These are phyloP conservation scores for Dactylis glomerata DNA, from an alignment of 176 grass and related monocot genomes.

Conservation along the genomic window DNA sequence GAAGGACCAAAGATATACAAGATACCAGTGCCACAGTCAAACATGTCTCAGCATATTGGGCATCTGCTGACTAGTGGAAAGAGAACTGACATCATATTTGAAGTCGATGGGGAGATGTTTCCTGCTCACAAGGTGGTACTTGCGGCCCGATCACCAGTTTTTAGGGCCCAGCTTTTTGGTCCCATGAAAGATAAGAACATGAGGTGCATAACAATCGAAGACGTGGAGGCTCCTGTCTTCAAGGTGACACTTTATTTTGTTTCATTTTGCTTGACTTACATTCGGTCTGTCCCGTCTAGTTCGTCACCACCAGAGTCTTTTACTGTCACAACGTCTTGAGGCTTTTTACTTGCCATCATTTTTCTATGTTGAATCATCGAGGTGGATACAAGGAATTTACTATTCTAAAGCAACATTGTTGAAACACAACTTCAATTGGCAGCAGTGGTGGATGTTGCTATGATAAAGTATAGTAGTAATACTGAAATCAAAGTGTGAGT, in stretches of 20 bases:
- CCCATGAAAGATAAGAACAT: conserved; percentile 94
- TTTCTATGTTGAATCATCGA: neutral
- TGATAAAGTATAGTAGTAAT: neutral
- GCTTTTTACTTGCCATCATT: neutral
- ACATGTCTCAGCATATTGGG: conserved; percentile 77
- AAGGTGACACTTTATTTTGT: conserved; percentile 40
- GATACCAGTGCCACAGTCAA: conserved; percentile 76
- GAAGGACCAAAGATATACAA: conserved; percentile 82
- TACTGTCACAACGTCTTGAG: neutral
- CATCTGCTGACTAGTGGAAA: conserved; percentile 67
- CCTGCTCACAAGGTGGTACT: conserved; percentile 86
- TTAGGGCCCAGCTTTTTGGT: conserved; percentile 96
- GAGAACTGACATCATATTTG: conserved; percentile 67
- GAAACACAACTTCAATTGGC: neutral
- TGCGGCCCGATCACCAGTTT: conserved; percentile 85
- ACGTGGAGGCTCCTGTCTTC: conserved; percentile 91
- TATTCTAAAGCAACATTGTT: neutral
- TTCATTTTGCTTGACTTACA: neutral
- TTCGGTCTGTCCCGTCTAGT: neutral
- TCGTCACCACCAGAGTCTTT: neutral
- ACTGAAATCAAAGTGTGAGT: neutral
- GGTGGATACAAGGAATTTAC: neutral
- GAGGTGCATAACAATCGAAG: conserved; percentile 78
- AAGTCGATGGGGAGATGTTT: conserved; percentile 81
- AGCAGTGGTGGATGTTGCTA: no score